Evolutionary conservation across 352 stramenopile genomes (phyloP).

Genomic region (Phytophthora tentaculata): DNA sequence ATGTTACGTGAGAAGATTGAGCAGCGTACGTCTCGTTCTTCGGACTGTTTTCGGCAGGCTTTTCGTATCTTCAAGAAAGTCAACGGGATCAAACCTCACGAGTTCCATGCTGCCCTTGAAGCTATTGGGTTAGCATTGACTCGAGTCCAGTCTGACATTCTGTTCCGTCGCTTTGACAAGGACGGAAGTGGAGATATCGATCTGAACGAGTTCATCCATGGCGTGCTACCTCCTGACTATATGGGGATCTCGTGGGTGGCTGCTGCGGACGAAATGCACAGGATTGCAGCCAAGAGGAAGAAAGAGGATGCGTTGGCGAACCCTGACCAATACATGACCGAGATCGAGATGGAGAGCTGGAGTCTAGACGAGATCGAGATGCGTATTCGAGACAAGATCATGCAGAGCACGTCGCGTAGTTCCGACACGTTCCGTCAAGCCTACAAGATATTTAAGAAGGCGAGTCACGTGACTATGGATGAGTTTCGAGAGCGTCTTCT

Average conservation of each 20-base stretch:
- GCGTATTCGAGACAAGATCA: conserved; percentile 83
- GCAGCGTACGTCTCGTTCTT: conserved; percentile 77
- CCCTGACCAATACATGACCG: conserved; percentile 75
- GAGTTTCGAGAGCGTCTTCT: conserved; percentile 78
- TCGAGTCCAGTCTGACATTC: conserved; percentile 56
- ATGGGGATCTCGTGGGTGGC: conserved; percentile 77
- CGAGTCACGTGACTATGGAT: conserved; percentile 69
- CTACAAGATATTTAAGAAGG: conserved; percentile 86
- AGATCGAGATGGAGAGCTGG: conserved; percentile 82
- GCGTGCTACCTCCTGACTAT: conserved; percentile 77
- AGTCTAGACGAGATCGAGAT: conserved; percentile 80
- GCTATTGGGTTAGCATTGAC: conserved; percentile 61
- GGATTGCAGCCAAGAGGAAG: conserved; percentile 60
- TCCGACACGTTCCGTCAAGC: conserved; percentile 84
- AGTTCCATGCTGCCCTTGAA: conserved; percentile 72
- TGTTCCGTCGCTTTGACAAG: conserved; percentile 77
- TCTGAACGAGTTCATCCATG: conserved; percentile 83
- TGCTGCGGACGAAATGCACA: conserved; percentile 74
- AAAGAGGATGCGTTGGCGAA: conserved; percentile 51
- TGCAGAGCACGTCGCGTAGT: conserved; percentile 76
- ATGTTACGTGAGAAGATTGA: conserved; percentile 88
- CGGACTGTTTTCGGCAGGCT: conserved; percentile 81
- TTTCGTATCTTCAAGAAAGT: conserved; percentile 88
- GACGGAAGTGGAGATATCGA: conserved; percentile 83
- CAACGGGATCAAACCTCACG: conserved; percentile 74